Evolutionary conservation across 2,329 filamentous ascomycete species (phyloP), one percentile per base, ranked within the genome.

Genomic region (Daldinia sp.): DNA sequence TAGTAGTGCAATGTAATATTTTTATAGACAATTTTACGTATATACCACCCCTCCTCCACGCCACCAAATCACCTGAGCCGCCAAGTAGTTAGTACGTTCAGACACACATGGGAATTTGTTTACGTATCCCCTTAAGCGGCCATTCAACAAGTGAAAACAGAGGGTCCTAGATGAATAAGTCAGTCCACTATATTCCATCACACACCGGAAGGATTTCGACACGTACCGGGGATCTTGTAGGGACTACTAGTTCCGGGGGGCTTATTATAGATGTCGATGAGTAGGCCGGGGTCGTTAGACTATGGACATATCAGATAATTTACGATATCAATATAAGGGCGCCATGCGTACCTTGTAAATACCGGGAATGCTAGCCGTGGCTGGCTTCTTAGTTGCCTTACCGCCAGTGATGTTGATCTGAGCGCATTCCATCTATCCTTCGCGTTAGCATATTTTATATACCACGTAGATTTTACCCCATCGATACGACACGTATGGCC

Each of bases 341-440:
- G 5, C 4, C 12, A 13, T 12, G 12, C 10, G 15, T 63, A 78
- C 79, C 69, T 79, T 79, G 60, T 80, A 79, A 44, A 78, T 76
- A 4, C 79, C 80, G 1, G 80, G 80, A 41, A 82, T 81, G 62
- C 76, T 79, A 33, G 78, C 75, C 0, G 79, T 81, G 39, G 73
- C 70, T 3, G 79, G 78, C 18, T 69, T 74, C 26, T 75, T 74
- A 0, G 68, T 73, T 0, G 72, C 78, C 4, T 73, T 76, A 10
- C 79, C 78, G 3, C 79, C 79, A 1, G 74, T 79, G 26, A 81
- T 70, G 28, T 79, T 77, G 62, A 81, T 76, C 63, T 81, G 79
- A 2, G 77, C 78, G 51, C 79, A 81, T 66, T 80, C 77, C 76
- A 79, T 79, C 75, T 80, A 6, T 23, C 1, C 42, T 1, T 4